Conservation (phyloP, 2,329 filamentous ascomycete species). For the Talaromyces sp. region DNA sequence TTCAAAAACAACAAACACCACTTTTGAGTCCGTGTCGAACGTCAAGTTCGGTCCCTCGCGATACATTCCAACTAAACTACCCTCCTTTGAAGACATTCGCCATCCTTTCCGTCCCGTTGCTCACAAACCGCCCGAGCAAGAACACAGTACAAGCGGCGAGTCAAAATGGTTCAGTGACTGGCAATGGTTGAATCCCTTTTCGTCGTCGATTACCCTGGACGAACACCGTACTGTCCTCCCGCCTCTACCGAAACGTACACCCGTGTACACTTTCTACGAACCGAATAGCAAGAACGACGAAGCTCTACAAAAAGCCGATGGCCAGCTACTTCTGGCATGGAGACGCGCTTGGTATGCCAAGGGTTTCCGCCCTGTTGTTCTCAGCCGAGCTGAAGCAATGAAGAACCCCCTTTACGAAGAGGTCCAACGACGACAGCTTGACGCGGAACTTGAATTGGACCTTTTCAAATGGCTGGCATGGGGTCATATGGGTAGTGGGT, state of each 20-base stretch:
- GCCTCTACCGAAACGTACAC: slow-evolving; percentile 64
- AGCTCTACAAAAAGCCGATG: slow-evolving; percentile 67
- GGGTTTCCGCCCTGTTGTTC: slow-evolving; percentile 80
- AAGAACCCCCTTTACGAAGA: slow-evolving; percentile 74
- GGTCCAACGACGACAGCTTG: slow-evolving; percentile 56
- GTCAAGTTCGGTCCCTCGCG: slow-evolving; percentile 26
- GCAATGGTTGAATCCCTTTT: slow-evolving; percentile 90
- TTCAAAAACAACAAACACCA: slow-evolving; percentile 38
- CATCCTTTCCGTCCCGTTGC: slow-evolving; percentile 65
- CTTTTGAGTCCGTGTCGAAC: slow-evolving; percentile 23
- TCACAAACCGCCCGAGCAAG: slow-evolving; percentile 70
- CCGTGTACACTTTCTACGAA: slow-evolving; percentile 92
- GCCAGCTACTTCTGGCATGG: slow-evolving; percentile 79
- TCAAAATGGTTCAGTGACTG: slow-evolving; percentile 84
- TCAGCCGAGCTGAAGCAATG: slow-evolving; percentile 76
- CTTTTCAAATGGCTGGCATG: slow-evolving; percentile 86
- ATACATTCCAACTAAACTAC: slow-evolving; percentile 39
- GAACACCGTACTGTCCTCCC: slow-evolving; percentile 81
- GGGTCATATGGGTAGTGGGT: slow-evolving; percentile 82
- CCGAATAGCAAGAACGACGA: slow-evolving; percentile 60
- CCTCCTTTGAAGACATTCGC: slow-evolving; percentile 52
- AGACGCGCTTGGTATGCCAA: slow-evolving; percentile 92
- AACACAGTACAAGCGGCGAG: slow-evolving; percentile 73
- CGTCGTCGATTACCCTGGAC: slow-evolving; percentile 72
- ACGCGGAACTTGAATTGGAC: slow-evolving; percentile 63